Percentiles rank a stretch among this genome's conserved stretches.
phyloP scores from a whole-genome alignment of 2,329 filamentous ascomycete genomes.

The Hysterium pulicare region DNA sequence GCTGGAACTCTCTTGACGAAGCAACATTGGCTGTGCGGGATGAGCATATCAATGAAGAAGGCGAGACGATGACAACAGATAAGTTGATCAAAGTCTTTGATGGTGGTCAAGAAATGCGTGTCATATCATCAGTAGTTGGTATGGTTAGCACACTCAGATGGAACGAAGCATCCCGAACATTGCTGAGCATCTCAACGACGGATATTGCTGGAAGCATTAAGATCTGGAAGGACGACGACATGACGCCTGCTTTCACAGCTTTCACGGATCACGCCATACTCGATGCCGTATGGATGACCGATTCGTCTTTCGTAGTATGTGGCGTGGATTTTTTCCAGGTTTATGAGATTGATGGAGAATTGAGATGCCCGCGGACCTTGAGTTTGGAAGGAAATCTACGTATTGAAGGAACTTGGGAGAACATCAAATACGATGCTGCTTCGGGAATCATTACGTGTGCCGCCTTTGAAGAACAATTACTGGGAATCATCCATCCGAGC shows the following conservation, averaged over 20 bases:
- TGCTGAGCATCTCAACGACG: slow-evolving; percentile 38
- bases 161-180: slow-evolving; percentile 30
- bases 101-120: slow-evolving; percentile 25
- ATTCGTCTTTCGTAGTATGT: slow-evolving; percentile 43
- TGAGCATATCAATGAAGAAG: slow-evolving; percentile 33
- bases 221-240: slow-evolving; percentile 30
- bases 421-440: slow-evolving; percentile 37
- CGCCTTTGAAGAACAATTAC: slow-evolving; percentile 23
- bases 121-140: slow-evolving; percentile 36
- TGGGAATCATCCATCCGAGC: slow-evolving; percentile 36
- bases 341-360: slow-evolving; percentile 31
- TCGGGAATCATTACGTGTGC: slow-evolving; percentile 40
- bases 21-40: slow-evolving; percentile 34
- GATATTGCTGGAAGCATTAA: slow-evolving; percentile 38
- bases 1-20: slow-evolving; percentile 33
- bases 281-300: slow-evolving; percentile 45
- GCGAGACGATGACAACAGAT: slow-evolving; percentile 36
- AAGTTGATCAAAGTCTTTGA: slow-evolving; percentile 34
- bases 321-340: slow-evolving; percentile 39
- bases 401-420: slow-evolving; percentile 34
- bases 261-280: slow-evolving; percentile 41
- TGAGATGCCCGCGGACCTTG: slow-evolving; percentile 16
- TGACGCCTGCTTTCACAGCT: slow-evolving; percentile 40
- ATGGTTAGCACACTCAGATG: slow-evolving; percentile 36
- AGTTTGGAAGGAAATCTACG: slow-evolving; percentile 2